Evolutionary conservation across 345 rosid genomes (phyloP).

Genomic region (Gossypium raimondii): DNA sequence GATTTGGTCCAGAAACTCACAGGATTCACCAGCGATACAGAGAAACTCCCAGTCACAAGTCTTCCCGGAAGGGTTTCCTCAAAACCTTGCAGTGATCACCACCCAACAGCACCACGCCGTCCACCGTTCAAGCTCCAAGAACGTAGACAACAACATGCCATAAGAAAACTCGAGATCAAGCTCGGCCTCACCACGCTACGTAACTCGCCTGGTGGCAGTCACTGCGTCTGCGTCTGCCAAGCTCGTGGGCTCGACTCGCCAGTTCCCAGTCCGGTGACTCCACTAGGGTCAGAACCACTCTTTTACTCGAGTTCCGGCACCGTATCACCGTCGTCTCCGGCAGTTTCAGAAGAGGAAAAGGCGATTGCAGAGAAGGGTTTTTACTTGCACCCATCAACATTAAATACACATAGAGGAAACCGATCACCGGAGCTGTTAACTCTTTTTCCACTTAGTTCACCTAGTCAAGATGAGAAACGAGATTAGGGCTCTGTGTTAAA

Average conservation of each 20-base stretch:
- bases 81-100: slow-evolving; percentile 20
- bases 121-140: slow-evolving; percentile 48
- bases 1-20: slow-evolving; percentile 51
- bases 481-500: slow-evolving; percentile 18
- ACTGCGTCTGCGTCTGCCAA: background rate
- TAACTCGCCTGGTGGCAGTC: background rate
- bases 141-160: slow-evolving; percentile 39
- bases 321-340: slow-evolving; percentile 33
- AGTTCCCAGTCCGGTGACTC: slow-evolving; percentile 40
- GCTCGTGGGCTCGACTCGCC: slow-evolving; percentile 19
- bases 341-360: slow-evolving; percentile 31
- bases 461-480: slow-evolving; percentile 11
- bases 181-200: slow-evolving; percentile 27
- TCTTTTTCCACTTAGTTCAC: slow-evolving; percentile 31
- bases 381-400: slow-evolving; percentile 33
- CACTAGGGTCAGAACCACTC: slow-evolving; percentile 25
- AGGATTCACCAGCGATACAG: slow-evolving; percentile 28
- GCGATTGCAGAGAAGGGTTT: slow-evolving; percentile 32
- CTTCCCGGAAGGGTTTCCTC: slow-evolving; percentile 20
- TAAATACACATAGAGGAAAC: slow-evolving; percentile 26
- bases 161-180: slow-evolving; percentile 44
- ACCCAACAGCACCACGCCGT: slow-evolving; percentile 30
- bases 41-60: slow-evolving; percentile 24
- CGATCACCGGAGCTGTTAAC: slow-evolving; percentile 30
- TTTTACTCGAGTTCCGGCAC: slow-evolving; percentile 30